Percentiles rank a stretch among this genome's conserved stretches.
These are phyloP conservation scores for Carex arenaria DNA, from an alignment of 202 grass and related monocot genomes.

Conservation along the genomic window DNA sequence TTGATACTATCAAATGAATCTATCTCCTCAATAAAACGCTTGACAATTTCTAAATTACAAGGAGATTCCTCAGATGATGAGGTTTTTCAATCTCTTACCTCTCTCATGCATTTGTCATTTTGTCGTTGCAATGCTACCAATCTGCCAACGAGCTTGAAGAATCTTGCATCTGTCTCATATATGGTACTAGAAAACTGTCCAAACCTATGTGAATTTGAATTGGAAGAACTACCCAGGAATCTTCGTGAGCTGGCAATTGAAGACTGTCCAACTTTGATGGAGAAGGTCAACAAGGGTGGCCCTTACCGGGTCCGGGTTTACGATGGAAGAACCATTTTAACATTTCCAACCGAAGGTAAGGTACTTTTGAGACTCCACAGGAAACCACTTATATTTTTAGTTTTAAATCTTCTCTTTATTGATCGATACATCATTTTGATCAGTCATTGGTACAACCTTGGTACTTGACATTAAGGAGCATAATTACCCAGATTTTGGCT, in stretches of 20 bases:
- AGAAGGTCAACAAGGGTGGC: neutral
- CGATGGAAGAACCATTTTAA: neutral
- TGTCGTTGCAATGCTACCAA: neutral
- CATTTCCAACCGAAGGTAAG: neutral
- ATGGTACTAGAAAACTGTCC: neutral
- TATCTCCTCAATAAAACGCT: neutral
- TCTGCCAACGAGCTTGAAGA: neutral
- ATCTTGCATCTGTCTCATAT: neutral
- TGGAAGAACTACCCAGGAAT: neutral
- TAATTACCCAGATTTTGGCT: no score
- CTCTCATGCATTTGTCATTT: neutral
- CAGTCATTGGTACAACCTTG: no score
- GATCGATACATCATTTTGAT: neutral
- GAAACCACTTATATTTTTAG: neutral
- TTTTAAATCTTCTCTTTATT: neutral
- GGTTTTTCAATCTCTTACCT: neutral
- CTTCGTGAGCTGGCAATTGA: neutral
- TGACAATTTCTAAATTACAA: no score
- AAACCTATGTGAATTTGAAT: neutral
- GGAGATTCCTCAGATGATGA: neutral
- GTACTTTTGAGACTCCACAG: neutral
- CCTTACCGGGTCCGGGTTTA: neutral
- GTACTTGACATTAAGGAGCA: no score
- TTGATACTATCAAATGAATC: neutral
- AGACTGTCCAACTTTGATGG: neutral